A percentile compares a stretch with the other conserved stretches of the same genome.
These are phyloP conservation scores for Pichiaceae sp. DNA, from an alignment of 1,139 yeast species.

Conservation along the genomic window DNA sequence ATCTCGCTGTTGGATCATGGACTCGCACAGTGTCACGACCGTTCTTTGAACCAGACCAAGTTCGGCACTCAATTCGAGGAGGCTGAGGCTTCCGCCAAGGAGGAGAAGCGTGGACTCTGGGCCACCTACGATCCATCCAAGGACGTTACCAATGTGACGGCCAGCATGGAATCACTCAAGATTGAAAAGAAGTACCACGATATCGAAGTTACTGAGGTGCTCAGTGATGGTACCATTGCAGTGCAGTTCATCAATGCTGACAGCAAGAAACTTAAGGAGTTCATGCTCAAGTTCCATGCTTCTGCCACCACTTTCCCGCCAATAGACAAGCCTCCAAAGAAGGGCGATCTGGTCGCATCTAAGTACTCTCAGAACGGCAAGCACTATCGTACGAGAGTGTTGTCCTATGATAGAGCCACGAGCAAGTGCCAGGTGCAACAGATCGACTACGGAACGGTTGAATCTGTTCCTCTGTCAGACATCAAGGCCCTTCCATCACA, in stretches of 20 bases:
- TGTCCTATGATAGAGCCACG: conserved; percentile 39
- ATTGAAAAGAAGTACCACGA: conserved; percentile 43
- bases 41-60: conserved; percentile 53
- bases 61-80: conserved; percentile 42
- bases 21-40: conserved; percentile 54
- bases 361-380: conserved; percentile 45
- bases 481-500: conserved; percentile 50
- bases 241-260: conserved; percentile 40
- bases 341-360: conserved; percentile 54
- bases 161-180: conserved; percentile 20
- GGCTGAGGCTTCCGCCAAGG: conserved; percentile 59
- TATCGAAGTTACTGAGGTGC: conserved; percentile 50
- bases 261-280: conserved; percentile 30
- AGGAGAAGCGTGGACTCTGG: conserved; percentile 59
- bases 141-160: conserved; percentile 12
- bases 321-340: conserved; percentile 33
- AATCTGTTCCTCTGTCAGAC: conserved; percentile 36
- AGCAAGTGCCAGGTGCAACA: conserved; percentile 46
- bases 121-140: conserved; percentile 37
- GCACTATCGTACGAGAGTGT: conserved; percentile 54
- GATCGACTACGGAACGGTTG: conserved; percentile 59
- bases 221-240: conserved; percentile 42
- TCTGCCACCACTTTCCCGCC: conserved; percentile 23
- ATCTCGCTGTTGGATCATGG: conserved; percentile 57
- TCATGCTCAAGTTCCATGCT: conserved; percentile 39